Evolutionary conservation across 257 asterid species (phyloP), one percentile per base, ranked within the genome.

Genomic region (Voacanga thouarsii): DNA sequence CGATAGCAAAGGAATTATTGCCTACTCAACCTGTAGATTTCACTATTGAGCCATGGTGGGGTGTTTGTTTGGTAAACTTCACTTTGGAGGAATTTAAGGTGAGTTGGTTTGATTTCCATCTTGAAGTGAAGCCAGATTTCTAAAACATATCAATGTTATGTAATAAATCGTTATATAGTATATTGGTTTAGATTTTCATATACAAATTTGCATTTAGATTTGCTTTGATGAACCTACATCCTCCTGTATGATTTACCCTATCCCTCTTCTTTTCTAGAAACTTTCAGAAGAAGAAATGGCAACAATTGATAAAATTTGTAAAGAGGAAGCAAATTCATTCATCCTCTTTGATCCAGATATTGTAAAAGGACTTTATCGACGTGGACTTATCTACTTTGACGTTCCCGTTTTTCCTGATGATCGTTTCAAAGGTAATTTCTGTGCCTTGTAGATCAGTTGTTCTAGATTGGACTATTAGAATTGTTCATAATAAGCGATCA

Each of bases 1-100:
- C 98, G 75, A 93, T 93, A 85, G 99, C 99, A 43, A 93, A 90
- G 85, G 99, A 96, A 86, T 89, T 89, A 80, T 87, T 96, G 89
- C 98, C 99, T 43, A 60, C 85, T 76, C 97, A 93, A 81, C 98
- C 99, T 18, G 98, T 90, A 84, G 99, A 93, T 82, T 90, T 96
- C 57, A 79, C 80, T 71, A 90, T 93, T 84, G 99, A 93, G 83
- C 97, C 99, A 75, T 93, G 99, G 99, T 96, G 99, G 99, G 99
- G 98, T 84, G 94, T 93, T 85, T 96, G 98, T 83, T 89, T 96
- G 3, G 99, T 96, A 85, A 96, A 96, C 86, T 96, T 93, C 81
- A 96, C 99, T 66, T 84, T 96, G 83, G 99, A 96, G 85, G 99
- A 96, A 86, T 96, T 96, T 84, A 96, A 96, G 98, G 99, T 89